phyloP scores from a whole-genome alignment of 2,329 filamentous ascomycete species.

The Lecanicillium sp. region DNA sequence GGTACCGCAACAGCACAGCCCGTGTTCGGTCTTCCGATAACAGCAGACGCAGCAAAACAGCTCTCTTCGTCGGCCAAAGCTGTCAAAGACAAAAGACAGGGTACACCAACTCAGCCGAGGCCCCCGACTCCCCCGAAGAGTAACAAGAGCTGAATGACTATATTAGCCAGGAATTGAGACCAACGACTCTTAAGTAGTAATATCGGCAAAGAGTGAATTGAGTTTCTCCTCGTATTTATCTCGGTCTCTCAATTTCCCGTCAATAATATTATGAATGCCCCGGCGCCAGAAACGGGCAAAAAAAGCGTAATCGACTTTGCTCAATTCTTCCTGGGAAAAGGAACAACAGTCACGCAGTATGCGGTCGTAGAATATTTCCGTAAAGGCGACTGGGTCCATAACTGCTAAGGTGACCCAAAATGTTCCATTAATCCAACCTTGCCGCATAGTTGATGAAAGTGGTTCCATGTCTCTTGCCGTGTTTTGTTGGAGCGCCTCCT shows the following conservation, averaged over 20 bases:
- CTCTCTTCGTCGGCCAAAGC: too few species aligned
- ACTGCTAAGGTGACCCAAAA: constrained; percentile 12
- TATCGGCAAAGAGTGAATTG: too few species aligned
- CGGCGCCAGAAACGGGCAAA: constrained; percentile 10
- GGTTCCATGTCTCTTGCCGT: background rate
- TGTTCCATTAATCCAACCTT: constrained; percentile 9
- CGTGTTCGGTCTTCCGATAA: too few species aligned
- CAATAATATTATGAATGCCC: constrained; percentile 5
- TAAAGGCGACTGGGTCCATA: constrained; percentile 9
- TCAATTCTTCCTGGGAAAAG: constrained; percentile 8
- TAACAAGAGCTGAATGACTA: too few species aligned
- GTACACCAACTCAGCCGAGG: too few species aligned
- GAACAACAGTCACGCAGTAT: constrained; percentile 9
- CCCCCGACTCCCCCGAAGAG: too few species aligned
- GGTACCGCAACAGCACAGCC: too few species aligned
- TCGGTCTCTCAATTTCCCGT: constrained; percentile 6
- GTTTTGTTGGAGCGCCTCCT: constrained; percentile 1
- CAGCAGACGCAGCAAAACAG: too few species aligned
- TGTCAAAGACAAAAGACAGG: too few species aligned
- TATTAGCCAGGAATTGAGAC: too few species aligned
- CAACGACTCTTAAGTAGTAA: too few species aligned
- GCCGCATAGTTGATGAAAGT: constrained; percentile 10
- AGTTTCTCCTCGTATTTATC: too few species aligned
- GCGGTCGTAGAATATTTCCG: constrained; percentile 9
- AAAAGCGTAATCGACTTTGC: constrained; percentile 7